Evolutionary conservation across 2,329 filamentous ascomycete species (phyloP), one percentile per base, ranked within the genome.

Genomic region (Apiospora phragmitis): DNA sequence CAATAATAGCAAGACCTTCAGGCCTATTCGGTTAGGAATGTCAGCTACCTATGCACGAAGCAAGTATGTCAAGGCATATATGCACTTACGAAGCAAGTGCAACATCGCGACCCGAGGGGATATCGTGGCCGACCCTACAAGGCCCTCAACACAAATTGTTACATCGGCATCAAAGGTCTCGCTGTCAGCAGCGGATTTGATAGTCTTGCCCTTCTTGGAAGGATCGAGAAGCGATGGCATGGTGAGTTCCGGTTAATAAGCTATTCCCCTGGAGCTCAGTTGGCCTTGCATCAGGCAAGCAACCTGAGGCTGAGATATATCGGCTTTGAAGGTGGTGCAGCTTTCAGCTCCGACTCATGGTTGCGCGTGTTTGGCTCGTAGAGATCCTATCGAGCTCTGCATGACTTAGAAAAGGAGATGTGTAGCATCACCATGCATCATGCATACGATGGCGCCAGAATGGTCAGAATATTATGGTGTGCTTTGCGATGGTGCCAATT

Each of bases 61-160:
- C 72, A 83, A 81, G 83, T 84, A 83, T 1, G n/a, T 11, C 55
- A 62, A 62, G 16, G n/a, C 9, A 24, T 24, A 9, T 12, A 38
- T 62, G 21, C n/a, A 82, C 87, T 82, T 77, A 89, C 87, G 94
- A 97, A 69, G 94, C 95, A 73, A 98, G 86, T 45, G 95, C 95
- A 70, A 98, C 90, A 83, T 98, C 95, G 76, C 95, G 89, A 67
- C 95, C 94, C 72, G 92, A 95, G 2, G 95, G 26, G 95, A 97
- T 81, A 98, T 97, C 71, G 94, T 95, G 76, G 95, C 95, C 7
- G 95, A 97, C 66, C 94, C 94, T 68, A 97, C 94, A 29, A 89
- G 81, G n/a, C 88, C 88, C 73, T 95, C 92, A 68, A 98, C 93
- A 77, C 93, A 91, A 75, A 98, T 95, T 1, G 92, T 93, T 68